Conservation (phyloP, 768 basidiomycete species). For the Pisolithus sp. region DNA sequence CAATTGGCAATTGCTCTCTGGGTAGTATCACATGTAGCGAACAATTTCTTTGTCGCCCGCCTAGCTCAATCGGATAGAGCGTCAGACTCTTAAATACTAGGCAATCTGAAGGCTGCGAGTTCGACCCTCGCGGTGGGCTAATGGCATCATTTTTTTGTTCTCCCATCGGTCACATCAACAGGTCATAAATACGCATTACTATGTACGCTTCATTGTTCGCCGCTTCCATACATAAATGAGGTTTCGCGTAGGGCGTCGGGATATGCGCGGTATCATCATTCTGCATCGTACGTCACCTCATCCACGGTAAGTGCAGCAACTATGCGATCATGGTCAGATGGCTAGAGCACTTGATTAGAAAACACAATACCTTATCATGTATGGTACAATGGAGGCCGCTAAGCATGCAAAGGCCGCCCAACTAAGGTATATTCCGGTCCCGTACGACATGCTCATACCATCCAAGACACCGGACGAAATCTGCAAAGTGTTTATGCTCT, state of each 20-base stretch:
- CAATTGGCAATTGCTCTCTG: too few relatives aligned
- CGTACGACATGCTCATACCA: slow-evolving; percentile 59
- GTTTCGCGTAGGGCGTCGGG: not conserved
- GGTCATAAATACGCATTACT: not conserved
- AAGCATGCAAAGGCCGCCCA: slow-evolving; percentile 75
- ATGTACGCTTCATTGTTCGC: not conserved
- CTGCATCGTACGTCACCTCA: slow-evolving; percentile 21
- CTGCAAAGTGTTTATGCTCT: slow-evolving; percentile 49
- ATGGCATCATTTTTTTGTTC: slow-evolving; percentile 13
- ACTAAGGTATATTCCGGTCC: slow-evolving; percentile 55
- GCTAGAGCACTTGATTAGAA: not conserved
- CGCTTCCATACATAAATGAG: not conserved
- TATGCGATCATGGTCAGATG: slow-evolving; percentile 19
- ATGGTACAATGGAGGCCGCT: slow-evolving; percentile 60
- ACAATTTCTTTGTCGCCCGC: slow-evolving; percentile 31
- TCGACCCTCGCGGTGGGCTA: slow-evolving; percentile 62
- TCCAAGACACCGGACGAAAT: slow-evolving; percentile 39
- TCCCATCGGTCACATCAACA: not conserved
- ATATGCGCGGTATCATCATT: slow-evolving; percentile 5
- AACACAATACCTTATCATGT: slow-evolving; percentile 62
- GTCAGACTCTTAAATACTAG: slow-evolving; percentile 52
- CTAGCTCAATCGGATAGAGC: slow-evolving; percentile 67
- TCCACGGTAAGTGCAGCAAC: slow-evolving; percentile 78
- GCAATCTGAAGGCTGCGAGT: slow-evolving; percentile 58
- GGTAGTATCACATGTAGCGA: too few relatives aligned